phyloP scores from a whole-genome alignment of 768 basidiomycete genomes.

The Mycena latifolia region DNA sequence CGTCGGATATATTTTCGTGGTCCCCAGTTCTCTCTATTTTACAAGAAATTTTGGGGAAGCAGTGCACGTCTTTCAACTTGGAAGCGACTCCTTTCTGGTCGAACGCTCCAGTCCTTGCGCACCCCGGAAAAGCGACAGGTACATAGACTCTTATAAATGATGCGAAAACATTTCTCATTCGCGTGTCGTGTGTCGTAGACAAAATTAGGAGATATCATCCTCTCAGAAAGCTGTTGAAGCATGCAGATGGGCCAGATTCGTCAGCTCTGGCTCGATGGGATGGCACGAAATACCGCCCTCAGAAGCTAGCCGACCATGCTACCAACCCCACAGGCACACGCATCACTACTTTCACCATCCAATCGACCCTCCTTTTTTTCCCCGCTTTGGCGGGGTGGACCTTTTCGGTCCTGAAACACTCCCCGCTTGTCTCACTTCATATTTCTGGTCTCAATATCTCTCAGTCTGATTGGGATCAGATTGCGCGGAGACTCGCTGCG shows the following conservation, averaged over 20 bases:
- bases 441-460: conserved; percentile 12
- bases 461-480: neutral
- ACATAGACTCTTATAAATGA: no score
- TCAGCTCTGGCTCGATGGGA: conserved; percentile 7
- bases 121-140: neutral
- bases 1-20: conserved; percentile 12
- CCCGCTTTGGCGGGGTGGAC: conserved; percentile 14
- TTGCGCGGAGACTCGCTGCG: neutral
- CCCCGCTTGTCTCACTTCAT: conserved; percentile 12
- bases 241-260: neutral
- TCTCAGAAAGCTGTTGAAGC: neutral
- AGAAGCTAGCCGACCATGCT: neutral
- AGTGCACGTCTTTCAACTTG: conserved; percentile 1
- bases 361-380: conserved; percentile 13
- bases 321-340: neutral
- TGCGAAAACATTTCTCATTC: no score
- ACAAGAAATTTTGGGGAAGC: neutral
- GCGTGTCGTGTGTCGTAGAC: no score
- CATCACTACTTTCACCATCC: conserved; percentile 2
- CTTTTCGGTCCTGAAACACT: conserved; percentile 3
- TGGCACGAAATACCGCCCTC: conserved; percentile 12
- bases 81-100: neutral
- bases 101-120: neutral
- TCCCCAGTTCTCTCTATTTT: neutral
- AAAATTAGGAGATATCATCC: no score